Base-by-base conservation (phyloP, 768 basidiomycete species). In the Melanogaster broomeanus region DNA sequence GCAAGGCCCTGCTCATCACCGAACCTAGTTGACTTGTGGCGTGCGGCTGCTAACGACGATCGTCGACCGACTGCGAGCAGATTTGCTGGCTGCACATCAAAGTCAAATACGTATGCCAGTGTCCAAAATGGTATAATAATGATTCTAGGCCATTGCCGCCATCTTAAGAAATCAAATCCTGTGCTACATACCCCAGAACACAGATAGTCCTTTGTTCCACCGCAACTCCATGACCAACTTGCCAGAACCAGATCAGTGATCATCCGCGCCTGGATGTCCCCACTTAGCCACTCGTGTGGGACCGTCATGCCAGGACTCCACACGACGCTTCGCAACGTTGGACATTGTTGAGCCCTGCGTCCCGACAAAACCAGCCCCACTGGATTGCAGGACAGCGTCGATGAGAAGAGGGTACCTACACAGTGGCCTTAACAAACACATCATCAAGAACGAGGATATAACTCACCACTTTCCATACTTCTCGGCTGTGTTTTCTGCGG, bases 331-430 rank as follows among this genome's bases (percentile, higher is more conserved):
- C 6, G 87, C 85, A 27, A 90, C 56, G 40, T 81, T 70, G 3
- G 84, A 83, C 81, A 88, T 88, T 5, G 88, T 90, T 30, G 87
- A 88, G 37, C 74, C 61, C 56, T 85, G 79, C 2, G 87, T 89
- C 9, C 87, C 89, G 13, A 91, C 80, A 60, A 90, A 85, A 2
- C 87, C 89, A 11, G 74, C 63, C 19, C 82, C 87, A 34, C 69
- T 71, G 0, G 85, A 85, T 60, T 90, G 89, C 50, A 88, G 79
- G 9, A 80, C 82, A 4, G 86, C 85, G 60, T 90, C 88, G 45
- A 90, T 77, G 44, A 90, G 68, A n/a, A 86, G 70, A 12, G 87
- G 84, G 65, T 87, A 85, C 85, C 87, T 87, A 57, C 19, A 18
- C 44, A 46, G 12, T 34, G n/a, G 3, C 28, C 27, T 31, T 50